Percentiles rank a stretch among this genome's conserved stretches.
These are phyloP conservation scores for Blumeria hordei DNA, from an alignment of 2,329 filamentous ascomycete genomes.

Conservation along the genomic window DNA sequence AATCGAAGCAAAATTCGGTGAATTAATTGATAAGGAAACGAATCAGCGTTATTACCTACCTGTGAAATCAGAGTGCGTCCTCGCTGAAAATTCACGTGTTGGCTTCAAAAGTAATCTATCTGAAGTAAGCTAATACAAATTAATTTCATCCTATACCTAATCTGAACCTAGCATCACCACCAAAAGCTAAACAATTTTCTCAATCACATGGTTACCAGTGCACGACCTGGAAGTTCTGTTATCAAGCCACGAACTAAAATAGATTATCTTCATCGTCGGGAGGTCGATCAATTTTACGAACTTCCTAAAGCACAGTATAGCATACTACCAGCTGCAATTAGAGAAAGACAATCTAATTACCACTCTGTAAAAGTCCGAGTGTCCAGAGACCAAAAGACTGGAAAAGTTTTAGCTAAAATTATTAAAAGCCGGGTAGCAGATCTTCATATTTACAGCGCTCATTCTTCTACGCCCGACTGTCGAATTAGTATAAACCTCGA, in stretches of 20 bases:
- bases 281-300: conserved; percentile 66
- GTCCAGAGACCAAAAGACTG: conserved; percentile 50
- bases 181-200: conserved; percentile 63
- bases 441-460: conserved; percentile 65
- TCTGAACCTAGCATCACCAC: conserved; percentile 41
- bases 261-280: conserved; percentile 58
- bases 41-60: conserved; percentile 43
- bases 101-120: conserved; percentile 80
- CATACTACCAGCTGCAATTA: conserved; percentile 38
- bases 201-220: conserved; percentile 40
- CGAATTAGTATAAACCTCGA: conserved; percentile 88
- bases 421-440: conserved; percentile 79
- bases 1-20: conserved; percentile 83
- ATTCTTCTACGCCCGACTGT: conserved; percentile 53
- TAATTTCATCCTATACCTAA: conserved; percentile 4
- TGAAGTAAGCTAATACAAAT: conserved; percentile 31
- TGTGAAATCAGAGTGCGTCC: conserved; percentile 44
- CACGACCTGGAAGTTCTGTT: conserved; percentile 26
- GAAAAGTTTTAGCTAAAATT: conserved; percentile 52
- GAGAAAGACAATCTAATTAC: conserved; percentile 31
- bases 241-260: conserved; percentile 31
- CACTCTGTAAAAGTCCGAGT: conserved; percentile 42
- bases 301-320: conserved; percentile 34
- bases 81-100: conserved; percentile 34
- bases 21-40: conserved; percentile 49